These are phyloP conservation scores for Globisporangium rhizosaccharum DNA, from an alignment of 352 stramenopile species.

Conservation along the genomic window DNA sequence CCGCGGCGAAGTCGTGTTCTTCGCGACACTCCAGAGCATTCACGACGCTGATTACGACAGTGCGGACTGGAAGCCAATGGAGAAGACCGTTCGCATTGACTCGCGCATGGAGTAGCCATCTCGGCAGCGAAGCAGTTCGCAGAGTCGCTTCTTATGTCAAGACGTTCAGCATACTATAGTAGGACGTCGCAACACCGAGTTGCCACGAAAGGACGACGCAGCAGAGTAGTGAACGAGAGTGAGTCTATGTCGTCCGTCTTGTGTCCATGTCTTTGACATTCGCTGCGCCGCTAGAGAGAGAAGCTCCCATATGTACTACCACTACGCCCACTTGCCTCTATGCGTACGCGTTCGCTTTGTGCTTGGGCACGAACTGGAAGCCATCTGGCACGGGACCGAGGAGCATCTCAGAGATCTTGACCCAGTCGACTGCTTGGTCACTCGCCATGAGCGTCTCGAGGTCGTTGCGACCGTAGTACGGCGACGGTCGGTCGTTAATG, in stretches of 20 bases:
- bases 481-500: constrained; percentile 96
- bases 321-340: neutral
- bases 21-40: neutral
- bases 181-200: too few relatives aligned
- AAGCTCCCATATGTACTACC: too few relatives aligned
- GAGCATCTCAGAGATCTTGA: constrained; percentile 99
- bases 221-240: too few relatives aligned
- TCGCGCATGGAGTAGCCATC: too few relatives aligned
- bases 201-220: too few relatives aligned
- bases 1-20: neutral
- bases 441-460: constrained; percentile 98
- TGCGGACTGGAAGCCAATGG: neutral
- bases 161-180: too few relatives aligned
- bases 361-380: constrained; percentile 96
- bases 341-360: constrained; percentile 95
- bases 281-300: too few relatives aligned
- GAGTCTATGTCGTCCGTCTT: too few relatives aligned
- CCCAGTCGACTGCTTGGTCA: constrained; percentile 94
- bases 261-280: too few relatives aligned
- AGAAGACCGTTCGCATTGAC: too few relatives aligned
- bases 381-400: constrained; percentile 91
- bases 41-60: neutral
- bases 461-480: constrained; percentile 92
- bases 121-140: too few relatives aligned
- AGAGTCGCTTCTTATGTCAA: too few relatives aligned